Base-by-base conservation (phyloP, 139 green algal genomes). In the Coelastrella sp. region DNA sequence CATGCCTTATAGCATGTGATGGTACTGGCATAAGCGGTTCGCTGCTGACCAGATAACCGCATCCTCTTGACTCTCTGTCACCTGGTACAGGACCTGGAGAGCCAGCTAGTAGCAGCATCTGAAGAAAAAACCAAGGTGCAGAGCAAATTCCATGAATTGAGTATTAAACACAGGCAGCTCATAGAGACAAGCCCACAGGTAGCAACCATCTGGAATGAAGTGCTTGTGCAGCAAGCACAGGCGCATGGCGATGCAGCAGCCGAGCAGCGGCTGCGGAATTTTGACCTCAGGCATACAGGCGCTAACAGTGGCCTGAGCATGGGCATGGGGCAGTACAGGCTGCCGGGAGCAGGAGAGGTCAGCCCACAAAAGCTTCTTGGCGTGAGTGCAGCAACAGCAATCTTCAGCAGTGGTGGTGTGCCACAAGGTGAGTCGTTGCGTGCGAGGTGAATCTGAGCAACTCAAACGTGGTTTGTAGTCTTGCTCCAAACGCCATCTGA, bases 151-250 rank as follows among this genome's bases (percentile, higher is more conserved):
- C 88, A 91, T 66, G 81, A 91, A 59, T 72, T 91, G 56, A 78
- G 35, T 25, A 88, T 91, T 17, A 88, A 91, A 72, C 88, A 91
- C 88, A 65, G 88, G 88, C 88, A 91, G 88, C 88, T 91, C 19
- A 76, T 91, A 25, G 88, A 91, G 27, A 88, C 80, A 6, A 91
- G 88, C 72, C 88, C 88, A 7, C 80, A 88, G 70, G 81, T 91
- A 17, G 88, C 88, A 12, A 84, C 65, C 57, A 91, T 91, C n/a
- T 91, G 88, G 88, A 83, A 91, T 78, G 88, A 91, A 81, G 88
- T 91, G 68, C 59, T 91, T 15, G 19, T 66, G 78, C 78, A 87
- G 78, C 79, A 86, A 66, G 56, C 27, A 24, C 78, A 57, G 15
- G 20, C 22, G 12, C 74, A 72, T 58, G 58, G 75, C 22, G 75